Base-by-base conservation (phyloP, 768 basidiomycete genomes). In the Serpula lacrymans region DNA sequence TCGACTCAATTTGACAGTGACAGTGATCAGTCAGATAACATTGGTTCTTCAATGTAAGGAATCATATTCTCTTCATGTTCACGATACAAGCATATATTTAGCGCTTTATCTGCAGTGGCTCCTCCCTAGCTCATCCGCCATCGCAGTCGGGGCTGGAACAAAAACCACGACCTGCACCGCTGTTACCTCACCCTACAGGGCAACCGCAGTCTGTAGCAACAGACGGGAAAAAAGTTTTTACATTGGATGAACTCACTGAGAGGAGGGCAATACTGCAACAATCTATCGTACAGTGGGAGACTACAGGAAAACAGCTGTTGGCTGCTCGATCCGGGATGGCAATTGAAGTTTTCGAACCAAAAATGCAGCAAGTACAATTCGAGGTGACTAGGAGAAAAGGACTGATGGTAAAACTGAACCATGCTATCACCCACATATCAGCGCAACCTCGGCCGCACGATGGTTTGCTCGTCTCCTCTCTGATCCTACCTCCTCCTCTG, bases 331-430 rank as follows among this genome's bases (percentile, higher is more conserved):
- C 58, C 1, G 26, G 41, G 3, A 45, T 49, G 18, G 24, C 38
- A 2, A 28, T n/a, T 12, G 25, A 45, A 27, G 4, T 21, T 13
- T 31, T 36, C 13, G 17, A 51, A 9, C 30, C 53, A 41, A 58
- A 50, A 29, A 46, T 44, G 33, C 45, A 63, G 17, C 42, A 49
- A 41, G 51, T 50, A 13, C 58, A 53, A 25, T 48, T 58, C 39
- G 59, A 61, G 44, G 60, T 59, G 29, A 61, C 53, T 32, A 58
- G 57, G 18, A 55, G 57, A 27, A 53, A 60, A 38, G 58, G 58
- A 16, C 28, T 61, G 31, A 41, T 61, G 8, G 16, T 53, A 31
- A 51, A 53, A 8, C 38, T 59, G 25, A 56, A 61, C 25, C 59
- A 53, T 25, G 59, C 58, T 8, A 61, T 59, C 28, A 17, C 41